Base-by-base conservation (phyloP, 305 asterid species). In the Fraxinus latifolia region DNA sequence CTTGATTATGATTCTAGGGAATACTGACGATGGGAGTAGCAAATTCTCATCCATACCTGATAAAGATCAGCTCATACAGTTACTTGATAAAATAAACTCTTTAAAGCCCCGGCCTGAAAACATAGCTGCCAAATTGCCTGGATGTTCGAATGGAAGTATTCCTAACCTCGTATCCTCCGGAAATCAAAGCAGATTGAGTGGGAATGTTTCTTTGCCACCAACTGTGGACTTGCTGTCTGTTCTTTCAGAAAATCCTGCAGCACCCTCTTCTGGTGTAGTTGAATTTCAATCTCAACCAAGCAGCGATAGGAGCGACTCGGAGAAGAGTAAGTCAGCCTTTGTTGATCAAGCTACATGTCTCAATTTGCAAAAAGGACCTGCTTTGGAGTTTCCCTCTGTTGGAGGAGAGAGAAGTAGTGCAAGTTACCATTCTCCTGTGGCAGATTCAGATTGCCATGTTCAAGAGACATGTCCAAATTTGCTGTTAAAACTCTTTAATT, bases 201-300 rank as follows among this genome's bases (percentile, higher is more conserved):
- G 77, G 32, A 85, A 84, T 32, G 80, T 88, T 77, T 65, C 89
- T 78, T 87, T 89, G 17, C 92, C 89, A 58, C 89, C 97, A 70
- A 92, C 98, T 72, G 89, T 42, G 93, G 88, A 92, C 89, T 90
- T 94, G 85, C 93, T 92, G 55, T 92, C 90, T 31, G 91, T 79
- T 84, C 91, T 94, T 75, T 90, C 95, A 65, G 88, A 90, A 53
- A 79, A 88, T 84, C 87, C 84, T 23, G 81, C 86, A 19, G 36
- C 83, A 37, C 82, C 73, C 34, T 68, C 87, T 73, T 81, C 90
- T 70, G 88, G 86, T 76, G 86, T 83, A 71, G 32, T 79, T 15
- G 93, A 85, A 76, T 76, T 68, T 82, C 93, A 88, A 77, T 87
- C 90, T 80, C 94, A 87, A 58, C 89, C 91, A 77, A 92, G 91